Percentiles rank a stretch among this genome's conserved stretches.
Conservation (phyloP, 2,329 filamentous ascomycete species). For the Phaeosphaeriaceae sp. region DNA sequence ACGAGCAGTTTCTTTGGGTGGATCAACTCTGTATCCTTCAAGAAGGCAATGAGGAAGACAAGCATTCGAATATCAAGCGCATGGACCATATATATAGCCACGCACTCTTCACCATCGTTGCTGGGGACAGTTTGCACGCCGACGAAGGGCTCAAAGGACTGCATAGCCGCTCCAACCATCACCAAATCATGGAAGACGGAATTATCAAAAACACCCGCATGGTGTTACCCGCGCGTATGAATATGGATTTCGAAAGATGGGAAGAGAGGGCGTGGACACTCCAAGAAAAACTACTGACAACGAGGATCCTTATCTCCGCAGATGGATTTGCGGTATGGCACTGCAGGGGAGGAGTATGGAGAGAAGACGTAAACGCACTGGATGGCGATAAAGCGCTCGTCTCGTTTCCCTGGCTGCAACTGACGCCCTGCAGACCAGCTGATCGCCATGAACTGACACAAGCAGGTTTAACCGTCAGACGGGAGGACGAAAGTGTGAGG, state of each 20-base stretch:
- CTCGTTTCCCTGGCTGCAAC: slow-evolving; percentile 1
- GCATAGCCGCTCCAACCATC: not conserved
- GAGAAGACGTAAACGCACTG: slow-evolving; percentile 1
- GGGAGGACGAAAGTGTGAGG: not conserved
- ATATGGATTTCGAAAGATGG: slow-evolving; percentile 1
- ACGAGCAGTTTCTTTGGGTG: slow-evolving; percentile 6
- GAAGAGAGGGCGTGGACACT: slow-evolving; percentile 2
- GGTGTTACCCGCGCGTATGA: not conserved
- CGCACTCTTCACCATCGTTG: slow-evolving; percentile 3
- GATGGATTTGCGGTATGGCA: slow-evolving; percentile 1
- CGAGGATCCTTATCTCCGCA: not conserved
- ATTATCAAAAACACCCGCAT: not conserved
- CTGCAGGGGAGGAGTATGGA: not conserved
- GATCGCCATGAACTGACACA: not conserved
- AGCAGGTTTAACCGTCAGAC: not conserved
- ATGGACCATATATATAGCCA: slow-evolving; percentile 4
- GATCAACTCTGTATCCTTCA: slow-evolving; percentile 5
- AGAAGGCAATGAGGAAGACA: not conserved
- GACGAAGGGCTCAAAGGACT: slow-evolving; percentile 1
- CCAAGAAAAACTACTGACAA: slow-evolving; percentile 4
- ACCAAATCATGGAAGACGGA: not conserved
- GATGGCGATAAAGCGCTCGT: not conserved
- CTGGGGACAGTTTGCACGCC: not conserved
- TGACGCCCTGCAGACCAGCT: not conserved
- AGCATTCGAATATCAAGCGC: not conserved